Base-by-base conservation (phyloP, 2,329 filamentous ascomycete species). In the Neocucurbitaria cava region DNA sequence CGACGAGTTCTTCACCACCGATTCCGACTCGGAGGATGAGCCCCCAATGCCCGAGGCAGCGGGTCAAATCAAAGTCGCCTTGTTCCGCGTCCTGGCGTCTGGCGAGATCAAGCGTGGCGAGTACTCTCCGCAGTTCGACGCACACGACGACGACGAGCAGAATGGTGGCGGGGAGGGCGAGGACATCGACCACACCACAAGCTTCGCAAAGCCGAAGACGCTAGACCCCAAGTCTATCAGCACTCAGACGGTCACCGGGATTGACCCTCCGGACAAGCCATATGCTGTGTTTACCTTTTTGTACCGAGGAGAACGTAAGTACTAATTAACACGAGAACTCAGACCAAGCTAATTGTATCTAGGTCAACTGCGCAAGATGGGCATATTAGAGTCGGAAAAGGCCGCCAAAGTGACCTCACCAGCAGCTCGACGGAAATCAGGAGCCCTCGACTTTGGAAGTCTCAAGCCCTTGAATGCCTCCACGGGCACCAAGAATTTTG, bases 211-310 rank as follows among this genome's bases (percentile, higher is more conserved):
- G 78, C 94, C 93, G 13, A 98, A 97, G 82, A 90, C 92, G 1
- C 83, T 97, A 48, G 96, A 98, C 78, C 94, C 94, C 0, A 97
- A 97, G 79, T 92, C 92, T 2, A 99, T 99, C 72, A 98, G 93
- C 72, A 99, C 95, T 2, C 95, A 99, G 78, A 99, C 95, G 0
- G 95, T 99, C n/a, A 98, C 95, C 8, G 95, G 94, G 17, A 96
- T 98, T 59, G 95, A 99, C 75, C 91, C 92, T 0, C 92, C 93
- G 18, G 94, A 98, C 59, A 95, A 94, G 77, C 95, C 96, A 3
- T 99, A 96, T 78, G 95, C 95, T 3, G 89, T 91, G 8, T 99
- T 99, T 76, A 98, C 96, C 24, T 99, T 99, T 76, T 92, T 98
- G 78, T 99, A 99, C 75, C 87, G 95, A 57, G 95, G 95, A 74